Conservation (phyloP, 306 rosid genomes). For the Calophaca sinica region DNA sequence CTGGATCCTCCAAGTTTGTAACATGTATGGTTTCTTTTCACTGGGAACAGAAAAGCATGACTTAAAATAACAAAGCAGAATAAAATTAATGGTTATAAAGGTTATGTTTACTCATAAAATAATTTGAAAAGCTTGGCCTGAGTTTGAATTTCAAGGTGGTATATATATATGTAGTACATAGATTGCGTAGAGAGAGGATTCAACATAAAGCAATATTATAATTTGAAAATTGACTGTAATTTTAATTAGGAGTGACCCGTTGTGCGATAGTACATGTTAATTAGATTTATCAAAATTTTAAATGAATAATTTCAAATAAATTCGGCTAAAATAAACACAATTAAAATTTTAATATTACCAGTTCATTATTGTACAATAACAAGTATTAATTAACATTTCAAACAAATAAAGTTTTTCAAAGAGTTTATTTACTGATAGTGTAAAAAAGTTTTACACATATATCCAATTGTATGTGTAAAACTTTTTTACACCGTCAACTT, state of each 20-base stretch:
- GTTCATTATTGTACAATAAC: background rate
- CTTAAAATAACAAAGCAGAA: slow-evolving; percentile 27
- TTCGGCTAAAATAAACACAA: background rate
- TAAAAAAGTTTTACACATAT: too few species aligned
- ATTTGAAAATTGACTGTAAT: too few species aligned
- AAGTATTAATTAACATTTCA: background rate
- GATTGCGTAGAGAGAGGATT: background rate
- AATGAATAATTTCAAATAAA: background rate
- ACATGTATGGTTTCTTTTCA: slow-evolving; percentile 47
- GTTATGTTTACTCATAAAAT: slow-evolving; percentile 19
- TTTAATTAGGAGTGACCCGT: too few species aligned
- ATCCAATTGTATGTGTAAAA: too few species aligned
- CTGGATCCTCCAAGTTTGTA: slow-evolving; percentile 48
- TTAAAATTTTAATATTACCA: background rate
- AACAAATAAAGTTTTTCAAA: background rate
- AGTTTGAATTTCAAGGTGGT: slow-evolving; percentile 15
- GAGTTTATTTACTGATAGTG: too few species aligned
- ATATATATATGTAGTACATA: background rate
- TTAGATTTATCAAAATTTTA: background rate
- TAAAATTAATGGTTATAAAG: slow-evolving; percentile 27
- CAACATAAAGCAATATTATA: background rate
- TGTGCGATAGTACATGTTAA: too few species aligned
- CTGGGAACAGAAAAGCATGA: slow-evolving; percentile 38
- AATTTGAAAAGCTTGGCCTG: slow-evolving; percentile 5
- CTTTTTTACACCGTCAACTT: background rate